These are phyloP conservation scores for Rhipidocladum racemiflorum DNA, from an alignment of 176 grass and related monocot genomes.

Conservation along the genomic window DNA sequence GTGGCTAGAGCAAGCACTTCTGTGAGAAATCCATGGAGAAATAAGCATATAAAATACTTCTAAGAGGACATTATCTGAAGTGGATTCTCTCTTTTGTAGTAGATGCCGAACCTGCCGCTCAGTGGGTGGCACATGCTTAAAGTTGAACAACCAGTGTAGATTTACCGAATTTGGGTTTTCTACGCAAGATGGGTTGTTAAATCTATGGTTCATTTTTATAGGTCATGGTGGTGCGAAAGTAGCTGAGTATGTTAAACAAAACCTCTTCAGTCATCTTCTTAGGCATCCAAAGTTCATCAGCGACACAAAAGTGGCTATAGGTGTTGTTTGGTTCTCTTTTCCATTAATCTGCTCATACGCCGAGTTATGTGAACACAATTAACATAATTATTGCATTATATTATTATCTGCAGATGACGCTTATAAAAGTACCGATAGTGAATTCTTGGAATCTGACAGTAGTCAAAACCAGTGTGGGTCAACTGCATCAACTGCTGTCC, in stretches of 20 bases:
- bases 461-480: conserved; percentile 57
- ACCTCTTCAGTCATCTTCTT: conserved; percentile 57
- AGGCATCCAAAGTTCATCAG: conserved; percentile 56
- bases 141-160: not conserved
- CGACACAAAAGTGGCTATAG: conserved; percentile 61
- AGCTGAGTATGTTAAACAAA: conserved; percentile 67
- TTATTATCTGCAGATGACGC: conserved; percentile 44
- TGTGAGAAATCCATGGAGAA: not conserved
- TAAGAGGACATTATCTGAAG: too few species aligned
- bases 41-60: not conserved
- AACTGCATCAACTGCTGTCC: conserved; percentile 57
- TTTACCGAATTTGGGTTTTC: not conserved
- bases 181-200: not conserved
- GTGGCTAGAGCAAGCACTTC: not conserved
- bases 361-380: not conserved
- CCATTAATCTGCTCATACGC: not conserved
- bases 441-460: conserved; percentile 61
- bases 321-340: conserved; percentile 4
- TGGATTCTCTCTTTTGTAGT: too few species aligned
- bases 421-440: conserved; percentile 60
- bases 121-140: too few species aligned
- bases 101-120: too few species aligned
- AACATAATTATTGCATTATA: not conserved
- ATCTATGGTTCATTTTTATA: conserved; percentile 25
- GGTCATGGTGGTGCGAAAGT: conserved; percentile 61